Evolutionary conservation across 495 filamentous ascomycete species (phyloP), one percentile per base, ranked within the genome.

Genomic region (Lepraria neglecta): DNA sequence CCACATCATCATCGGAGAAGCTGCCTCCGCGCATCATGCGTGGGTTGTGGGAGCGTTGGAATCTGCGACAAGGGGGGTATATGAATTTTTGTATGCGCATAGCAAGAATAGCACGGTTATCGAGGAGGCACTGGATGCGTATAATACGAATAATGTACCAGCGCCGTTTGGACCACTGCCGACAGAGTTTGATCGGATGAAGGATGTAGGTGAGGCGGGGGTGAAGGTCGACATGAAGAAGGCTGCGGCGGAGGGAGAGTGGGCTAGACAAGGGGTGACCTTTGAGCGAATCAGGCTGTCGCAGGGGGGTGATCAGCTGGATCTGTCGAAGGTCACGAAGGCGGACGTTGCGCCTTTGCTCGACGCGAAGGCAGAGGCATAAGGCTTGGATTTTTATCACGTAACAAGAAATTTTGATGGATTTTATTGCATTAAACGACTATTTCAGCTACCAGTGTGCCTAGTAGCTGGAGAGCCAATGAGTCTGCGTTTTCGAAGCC

Each of bases 1-100:
- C 67, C 76, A 77, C 24, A 52, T 62, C 69, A 64, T 67, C 31
- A 64, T 67, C 44, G 64, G 64, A 4, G 64, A 67, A 58, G 62
- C 62, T 12, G 62, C 64, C n/a, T 67, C 64, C 10, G 62, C 64
- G 10, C 64, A 67, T 50, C 64, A 67, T 43, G 64, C 64, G n/a
- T 67, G 64, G 64, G 61, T 67, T 38, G 62, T 67, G 3, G 64
- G 64, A 7, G 64, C 64, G 15, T 47, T 67, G 11, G 64, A 67
- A 44, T 53, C 44, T 10, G 64, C 65, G 27, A 54, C 58, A 40
- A 45, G 64, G 6, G 64, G 64, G 28, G 64, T 67, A 14, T 67
- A 64, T 56, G 63, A 67, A 21, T 64, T 64, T 46, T 38, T 64
- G 19, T 62, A 33, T 58, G 28, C 15, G 24, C 62, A 64, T 42